Evolutionary conservation across 768 basidiomycete species (phyloP).

Genomic region (Polyporus arcularius): DNA sequence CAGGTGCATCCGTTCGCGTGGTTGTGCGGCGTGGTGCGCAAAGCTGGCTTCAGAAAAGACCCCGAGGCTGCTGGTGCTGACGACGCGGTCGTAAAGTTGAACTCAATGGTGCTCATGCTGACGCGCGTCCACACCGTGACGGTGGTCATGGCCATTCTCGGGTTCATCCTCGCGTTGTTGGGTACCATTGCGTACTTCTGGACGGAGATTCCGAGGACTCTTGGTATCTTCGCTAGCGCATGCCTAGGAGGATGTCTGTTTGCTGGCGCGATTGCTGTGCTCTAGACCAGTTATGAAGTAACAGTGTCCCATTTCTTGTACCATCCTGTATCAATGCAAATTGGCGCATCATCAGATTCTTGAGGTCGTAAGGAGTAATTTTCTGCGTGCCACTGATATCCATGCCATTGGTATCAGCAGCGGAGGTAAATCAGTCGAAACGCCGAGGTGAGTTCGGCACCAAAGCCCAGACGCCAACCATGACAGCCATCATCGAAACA

Average conservation of each 20-base stretch:
- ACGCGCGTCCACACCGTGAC: slow-evolving; percentile 24
- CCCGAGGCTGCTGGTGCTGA: not conserved
- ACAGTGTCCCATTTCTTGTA: too few species aligned
- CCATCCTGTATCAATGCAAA: too few species aligned
- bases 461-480: slow-evolving; percentile 16
- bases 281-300: not conserved
- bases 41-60: not conserved
- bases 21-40: not conserved
- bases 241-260: slow-evolving; percentile 22
- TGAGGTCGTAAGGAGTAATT: too few species aligned
- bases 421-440: not conserved
- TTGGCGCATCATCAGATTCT: too few species aligned
- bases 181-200: slow-evolving; percentile 27
- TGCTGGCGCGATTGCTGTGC: not conserved
- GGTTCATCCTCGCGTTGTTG: slow-evolving; percentile 22
- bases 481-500: slow-evolving; percentile 2
- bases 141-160: slow-evolving; percentile 21
- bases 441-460: slow-evolving; percentile 11
- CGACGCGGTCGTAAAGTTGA: slow-evolving; percentile 1
- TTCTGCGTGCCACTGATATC: too few species aligned
- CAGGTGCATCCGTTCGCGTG: slow-evolving; percentile 18
- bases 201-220: slow-evolving; percentile 23
- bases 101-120: slow-evolving; percentile 22
- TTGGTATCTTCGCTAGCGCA: slow-evolving; percentile 26
- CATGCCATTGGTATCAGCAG: too few species aligned